Base-by-base conservation (phyloP, 2,329 filamentous ascomycete genomes). In the Paraphaeosphaeria minitans region DNA sequence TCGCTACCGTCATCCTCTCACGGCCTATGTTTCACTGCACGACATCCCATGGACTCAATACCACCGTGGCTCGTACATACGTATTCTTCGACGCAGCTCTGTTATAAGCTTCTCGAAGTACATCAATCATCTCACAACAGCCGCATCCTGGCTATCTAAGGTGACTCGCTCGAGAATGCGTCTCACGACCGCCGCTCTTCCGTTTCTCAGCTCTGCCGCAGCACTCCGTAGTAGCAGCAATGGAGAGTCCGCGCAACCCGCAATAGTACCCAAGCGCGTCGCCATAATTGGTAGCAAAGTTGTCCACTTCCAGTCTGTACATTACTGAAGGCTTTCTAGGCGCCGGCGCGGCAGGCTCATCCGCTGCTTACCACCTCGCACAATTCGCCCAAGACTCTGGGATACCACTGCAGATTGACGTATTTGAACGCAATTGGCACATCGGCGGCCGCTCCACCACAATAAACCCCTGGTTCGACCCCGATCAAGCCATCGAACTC, bases 361-460 rank as follows among this genome's bases (percentile, higher is more conserved):
- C 93, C 1, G 82, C 93, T 2, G 93, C 95, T 0, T 97, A 95
- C 76, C 87, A 94, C 70, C 82, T 99, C 48, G 83, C 84, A 41
- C 86, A 89, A 69, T 93, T 88, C 75, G 89, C 91, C 22, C 78
- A 85, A 4, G 78, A 85, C 58, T 81, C 80, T 24, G 75, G 83
- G n/a, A 76, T 90, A 19, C 79, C 83, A 1, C 73, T 94, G 58
- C 90, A 96, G 65, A 89, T 98, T 68, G 96, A 93, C 22, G 82
- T 99, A 29, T 97, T 94, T 74, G 95, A 99, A 71, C 89, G 89
- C 66, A 87, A 87, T 16, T 75, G 81, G 33, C 91, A 88, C 66
- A 83, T 98, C 45, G 95, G 95, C 31, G 95, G 95, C 9, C 90
- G 95, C 27, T 90, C 90, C 8, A 91, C 93, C 31, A 98, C 93